Evolutionary conservation across 2,329 filamentous ascomycete genomes (phyloP), one percentile per base, ranked within the genome.

Genomic region (Colletotrichum sp.): DNA sequence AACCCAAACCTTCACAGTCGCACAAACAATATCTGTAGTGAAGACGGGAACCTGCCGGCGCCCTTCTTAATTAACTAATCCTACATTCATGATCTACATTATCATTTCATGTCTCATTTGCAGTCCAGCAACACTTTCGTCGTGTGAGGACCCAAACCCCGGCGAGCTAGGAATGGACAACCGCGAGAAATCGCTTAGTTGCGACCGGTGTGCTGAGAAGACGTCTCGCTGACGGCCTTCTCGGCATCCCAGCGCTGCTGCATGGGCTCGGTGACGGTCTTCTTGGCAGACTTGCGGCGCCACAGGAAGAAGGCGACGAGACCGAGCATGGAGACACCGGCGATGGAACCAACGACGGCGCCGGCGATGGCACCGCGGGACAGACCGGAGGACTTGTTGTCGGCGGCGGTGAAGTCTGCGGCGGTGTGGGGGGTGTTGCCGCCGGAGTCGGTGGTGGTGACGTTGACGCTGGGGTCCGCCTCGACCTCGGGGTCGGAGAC

Each of bases 281-380:
- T 67, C 66, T 70, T 76, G 77, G 81, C 78, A 66, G 81, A 79
- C 74, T 78, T 84, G 22, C 82, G 80, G 5, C 85, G 78, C 79
- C 83, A 83, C 77, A 94, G 89, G 60, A 94, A 84, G 78, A 94
- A 89, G 36, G 91, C 85, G 2, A 93, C 86, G 2, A 87, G 91
- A n/a, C 88, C 87, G 10, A 96, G 82, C 12, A 95, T 82, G 1
- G 88, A 87, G 6, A 91, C 89, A 58, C 91, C 94, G 12, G 90
- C 86, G 10, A 96, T 83, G 4, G 92, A 89, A 36, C 94, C 95
- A 76, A 96, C 87, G 4, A 94, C 93, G 75, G 95, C 93, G 1
- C 94, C 94, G 4, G 94, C 94, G 80, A 96, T 95, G 25, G 91
- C 90, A 56, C 94, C 94, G 25, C 91, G 91, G 16, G 92, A 93